Evolutionary conservation across 176 grass and related monocot genomes (phyloP).

Genomic region (Areca catechu): DNA sequence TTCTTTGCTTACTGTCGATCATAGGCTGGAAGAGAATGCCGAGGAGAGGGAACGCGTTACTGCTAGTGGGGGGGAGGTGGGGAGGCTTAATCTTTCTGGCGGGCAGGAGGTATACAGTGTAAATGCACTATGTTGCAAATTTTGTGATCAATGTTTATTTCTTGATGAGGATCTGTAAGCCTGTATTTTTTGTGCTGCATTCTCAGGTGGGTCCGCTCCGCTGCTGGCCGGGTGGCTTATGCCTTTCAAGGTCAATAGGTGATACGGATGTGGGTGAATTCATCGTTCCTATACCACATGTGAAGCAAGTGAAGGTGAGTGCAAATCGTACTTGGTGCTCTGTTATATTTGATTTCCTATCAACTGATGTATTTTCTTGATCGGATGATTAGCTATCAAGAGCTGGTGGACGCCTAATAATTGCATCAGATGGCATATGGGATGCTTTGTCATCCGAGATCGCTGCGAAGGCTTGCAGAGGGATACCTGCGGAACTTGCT

Average conservation of each 20-base stretch:
- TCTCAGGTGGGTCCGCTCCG: conserved; percentile 76
- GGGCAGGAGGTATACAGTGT: conserved; percentile 56
- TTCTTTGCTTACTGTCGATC: conserved; percentile 80
- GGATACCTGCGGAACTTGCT: conserved; percentile 73
- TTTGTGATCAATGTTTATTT: too few species aligned
- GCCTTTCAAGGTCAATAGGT: conserved; percentile 93
- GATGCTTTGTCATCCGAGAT: conserved; percentile 71
- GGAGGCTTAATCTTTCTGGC: conserved; percentile 80
- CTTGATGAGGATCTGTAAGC: too few species aligned
- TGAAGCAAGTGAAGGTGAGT: conserved; percentile 97
- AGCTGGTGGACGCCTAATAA: conserved; percentile 89
- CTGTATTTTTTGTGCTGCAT: not conserved
- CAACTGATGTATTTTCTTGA: not conserved
- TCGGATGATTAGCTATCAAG: conserved; percentile 59
- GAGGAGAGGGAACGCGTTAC: conserved; percentile 89
- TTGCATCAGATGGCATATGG: conserved; percentile 98
- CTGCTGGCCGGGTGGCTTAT: conserved; percentile 97
- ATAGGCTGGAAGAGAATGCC: conserved; percentile 78
- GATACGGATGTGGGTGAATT: conserved; percentile 95
- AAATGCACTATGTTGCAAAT: too few species aligned
- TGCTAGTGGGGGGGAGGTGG: conserved; percentile 92
- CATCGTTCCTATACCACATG: conserved; percentile 90
- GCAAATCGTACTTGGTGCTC: not conserved
- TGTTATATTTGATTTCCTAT: not conserved
- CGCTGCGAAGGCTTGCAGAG: conserved; percentile 60